Conservation (phyloP, 106 monocot species). For the Allium sativum region DNA sequence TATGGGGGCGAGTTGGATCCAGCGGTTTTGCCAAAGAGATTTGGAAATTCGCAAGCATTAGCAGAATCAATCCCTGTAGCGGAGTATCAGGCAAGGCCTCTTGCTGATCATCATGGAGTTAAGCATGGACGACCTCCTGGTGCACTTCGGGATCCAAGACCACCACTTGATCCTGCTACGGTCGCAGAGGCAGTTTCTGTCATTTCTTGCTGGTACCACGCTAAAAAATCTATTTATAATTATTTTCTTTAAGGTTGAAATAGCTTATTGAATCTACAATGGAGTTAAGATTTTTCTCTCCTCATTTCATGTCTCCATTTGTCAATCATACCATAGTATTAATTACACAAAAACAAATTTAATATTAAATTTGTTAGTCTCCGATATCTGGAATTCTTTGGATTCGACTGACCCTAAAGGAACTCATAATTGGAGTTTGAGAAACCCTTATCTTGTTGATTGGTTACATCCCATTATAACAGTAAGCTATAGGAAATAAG, state of each 20-base stretch:
- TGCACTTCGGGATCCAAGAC: conserved; percentile 24
- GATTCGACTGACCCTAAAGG: too few relatives aligned
- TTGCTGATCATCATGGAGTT: conserved; percentile 47
- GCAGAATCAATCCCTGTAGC: conserved; percentile 40
- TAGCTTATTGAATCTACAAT: too few relatives aligned
- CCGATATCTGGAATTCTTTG: too few relatives aligned
- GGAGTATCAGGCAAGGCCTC: conserved; percentile 50
- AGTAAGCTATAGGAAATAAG: too few relatives aligned
- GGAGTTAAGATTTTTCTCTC: not conserved
- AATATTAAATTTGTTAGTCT: too few relatives aligned
- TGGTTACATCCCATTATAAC: too few relatives aligned
- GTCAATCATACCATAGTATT: not conserved
- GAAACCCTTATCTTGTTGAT: too few relatives aligned
- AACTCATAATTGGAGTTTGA: too few relatives aligned
- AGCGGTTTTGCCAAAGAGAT: conserved; percentile 24
- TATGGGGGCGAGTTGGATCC: conserved; percentile 22
- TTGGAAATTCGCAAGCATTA: conserved; percentile 46
- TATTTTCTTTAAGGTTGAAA: too few relatives aligned
- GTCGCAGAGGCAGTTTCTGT: conserved; percentile 66
- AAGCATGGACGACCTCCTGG: conserved; percentile 59
- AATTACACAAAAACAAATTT: not conserved
- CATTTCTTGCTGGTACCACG: conserved; percentile 45
- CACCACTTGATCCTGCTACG: conserved; percentile 32
- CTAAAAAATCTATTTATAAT: too few relatives aligned
- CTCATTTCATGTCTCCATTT: too few relatives aligned